phyloP scores from a whole-genome alignment of 2,329 filamentous ascomycete species.

The Rhytidhysteron rufulum region DNA sequence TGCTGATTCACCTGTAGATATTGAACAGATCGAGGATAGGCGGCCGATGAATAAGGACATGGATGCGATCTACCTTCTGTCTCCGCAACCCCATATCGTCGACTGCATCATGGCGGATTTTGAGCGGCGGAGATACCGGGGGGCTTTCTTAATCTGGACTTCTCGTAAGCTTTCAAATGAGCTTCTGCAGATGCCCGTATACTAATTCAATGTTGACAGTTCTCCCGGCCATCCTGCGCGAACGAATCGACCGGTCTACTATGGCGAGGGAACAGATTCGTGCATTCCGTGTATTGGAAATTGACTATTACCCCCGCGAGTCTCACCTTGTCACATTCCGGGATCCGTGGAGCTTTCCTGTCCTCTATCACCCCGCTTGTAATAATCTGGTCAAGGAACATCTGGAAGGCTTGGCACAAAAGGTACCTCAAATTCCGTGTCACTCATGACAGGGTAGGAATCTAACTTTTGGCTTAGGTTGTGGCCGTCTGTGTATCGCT shows the following conservation, averaged over 20 bases:
- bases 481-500: constrained; percentile 83
- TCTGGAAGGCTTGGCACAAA: constrained; percentile 81
- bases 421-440: constrained; percentile 52
- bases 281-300: constrained; percentile 76
- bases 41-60: constrained; percentile 80
- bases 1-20: constrained; percentile 44
- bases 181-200: too few species aligned
- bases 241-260: constrained; percentile 69
- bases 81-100: constrained; percentile 80
- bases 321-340: constrained; percentile 87
- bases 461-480: constrained; percentile 54
- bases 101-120: constrained; percentile 94
- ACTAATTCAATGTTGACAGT: too few species aligned
- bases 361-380: constrained; percentile 86
- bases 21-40: constrained; percentile 87
- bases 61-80: constrained; percentile 91
- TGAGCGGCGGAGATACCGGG: constrained; percentile 76
- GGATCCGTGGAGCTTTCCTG: constrained; percentile 93
- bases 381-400: constrained; percentile 79
- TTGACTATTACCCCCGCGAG: constrained; percentile 88
- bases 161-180: constrained; percentile 52
- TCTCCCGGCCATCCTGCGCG: constrained; percentile 65
- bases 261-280: constrained; percentile 69
- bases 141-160: constrained; percentile 81
- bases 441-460: background rate